phyloP scores from a whole-genome alignment of 805 yeast genomes.

The Candida ipomoeae region DNA sequence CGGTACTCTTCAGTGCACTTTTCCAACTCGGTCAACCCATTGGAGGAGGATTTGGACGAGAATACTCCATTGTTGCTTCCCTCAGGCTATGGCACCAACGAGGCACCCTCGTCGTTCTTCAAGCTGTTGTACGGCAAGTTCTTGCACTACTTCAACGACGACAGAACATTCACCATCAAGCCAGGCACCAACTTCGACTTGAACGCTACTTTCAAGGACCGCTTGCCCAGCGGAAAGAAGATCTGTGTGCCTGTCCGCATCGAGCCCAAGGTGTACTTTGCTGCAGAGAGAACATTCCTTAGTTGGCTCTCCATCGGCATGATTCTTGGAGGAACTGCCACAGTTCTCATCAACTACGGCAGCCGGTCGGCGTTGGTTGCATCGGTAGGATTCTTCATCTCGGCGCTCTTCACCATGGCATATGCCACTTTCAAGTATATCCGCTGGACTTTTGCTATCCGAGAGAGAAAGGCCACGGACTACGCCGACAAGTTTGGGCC shows the following conservation, averaged over 20 bases:
- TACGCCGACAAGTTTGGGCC: conserved; percentile 92
- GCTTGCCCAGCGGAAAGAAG: conserved; percentile 83
- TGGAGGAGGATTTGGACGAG: conserved; percentile 50
- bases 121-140: conserved; percentile 32
- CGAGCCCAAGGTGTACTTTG: conserved; percentile 98
- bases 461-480: conserved; percentile 75
- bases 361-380: conserved; percentile 65
- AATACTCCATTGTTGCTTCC: conserved; percentile 41
- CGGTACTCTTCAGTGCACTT: conserved; percentile 37
- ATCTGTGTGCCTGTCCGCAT: conserved; percentile 93
- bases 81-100: conserved; percentile 25
- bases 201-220: conserved; percentile 43
- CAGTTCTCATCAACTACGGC: conserved; percentile 82
- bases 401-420: conserved; percentile 67
- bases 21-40: conserved; percentile 43
- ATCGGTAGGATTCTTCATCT: conserved; percentile 77
- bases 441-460: conserved; percentile 77
- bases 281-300: conserved; percentile 91
- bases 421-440: conserved; percentile 74
- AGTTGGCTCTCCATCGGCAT: conserved; percentile 92
- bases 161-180: conserved; percentile 42
- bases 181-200: conserved; percentile 43
- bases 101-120: conserved; percentile 31
- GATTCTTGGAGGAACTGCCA: conserved; percentile 84
- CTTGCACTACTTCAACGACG: conserved; percentile 41